Base-by-base conservation (phyloP, 805 yeast species). In the Candida sphagnicola region DNA sequence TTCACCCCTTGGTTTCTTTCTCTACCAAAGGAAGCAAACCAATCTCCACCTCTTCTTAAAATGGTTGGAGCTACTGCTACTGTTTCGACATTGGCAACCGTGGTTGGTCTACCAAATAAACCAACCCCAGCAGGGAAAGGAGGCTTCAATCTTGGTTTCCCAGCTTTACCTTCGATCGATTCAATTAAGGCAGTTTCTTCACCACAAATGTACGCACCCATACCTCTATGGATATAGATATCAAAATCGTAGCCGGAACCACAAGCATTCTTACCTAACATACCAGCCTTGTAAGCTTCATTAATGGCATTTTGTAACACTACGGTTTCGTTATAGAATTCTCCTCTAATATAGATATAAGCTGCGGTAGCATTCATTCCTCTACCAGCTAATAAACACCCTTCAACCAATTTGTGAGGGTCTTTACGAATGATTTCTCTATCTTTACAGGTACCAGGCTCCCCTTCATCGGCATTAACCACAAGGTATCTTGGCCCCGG, bases 61-160 rank as follows among this genome's bases (percentile, higher is more conserved):
- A 87, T 87, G 23, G 95, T 85, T 45, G 95, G 95, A 8, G 95
- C 85, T 35, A 87, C 95, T 5, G 95, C 80, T 41, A 87, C 93
- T 13, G 95, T 86, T 68, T 87, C 95, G 43, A 87, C 95, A 57
- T 87, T 87, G 46, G 95, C 83, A 42, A 87, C 95, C 31, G 95
- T 87, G 23, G 90, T 78, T 48, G 95, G 95, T 62, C 95, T 78
- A 55, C 95, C 95, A 51, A 84, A 87, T 40, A 87, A 71, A 54
- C 95, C 95, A 42, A 86, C 91, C 55, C 95, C 95, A 25, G 95
- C 95, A 25, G 95, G 95, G 77, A 87, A 87, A 47, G 95, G 95
- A 26, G 95, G 95, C 78, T 87, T 87, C 61, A 87, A 75, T 66
- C 95, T 80, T 50, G 95, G 95, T 67, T 87, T 87, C 49, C 95